Evolutionary conservation across 768 basidiomycete species (phyloP), one percentile per base, ranked within the genome.

Genomic region (Calvatia gigantea): DNA sequence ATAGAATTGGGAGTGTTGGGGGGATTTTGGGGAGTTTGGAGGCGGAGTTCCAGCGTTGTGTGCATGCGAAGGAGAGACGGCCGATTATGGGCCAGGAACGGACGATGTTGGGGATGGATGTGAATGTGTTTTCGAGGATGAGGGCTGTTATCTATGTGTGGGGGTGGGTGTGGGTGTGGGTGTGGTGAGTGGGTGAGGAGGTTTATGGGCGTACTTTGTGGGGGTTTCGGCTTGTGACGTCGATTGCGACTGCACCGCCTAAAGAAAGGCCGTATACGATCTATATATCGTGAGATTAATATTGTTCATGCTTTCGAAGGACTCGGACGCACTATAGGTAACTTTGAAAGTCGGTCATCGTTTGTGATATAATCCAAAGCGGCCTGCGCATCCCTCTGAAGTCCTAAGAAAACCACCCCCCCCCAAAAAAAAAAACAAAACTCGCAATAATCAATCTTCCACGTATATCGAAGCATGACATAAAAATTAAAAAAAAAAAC

Each of bases 61-160:
- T 81, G 61, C 86, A 85, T 9, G 93, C 75, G 64, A 85, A 87
- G 9, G 88, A 74, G 67, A 92, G 75, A 1, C 79, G 80, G 0
- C 80, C 74, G 28, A 93, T 77, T 42, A 81, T 62, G 1, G 91
- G 91, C 61, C 91, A 74, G 11, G 79, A 77, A 55, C 77, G 73
- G 0, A 91, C 87, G 39, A 95, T 79, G 37, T 81, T 77, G 1
- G 86, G 86, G 43, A 96, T 80, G 27, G 87, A 91, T 35, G 86
- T 79, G 70, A 94, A 96, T 0, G 94, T 94, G 65, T 95, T 95
- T 71, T 95, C 93, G 56, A 95, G 71, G 35, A 96, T 81, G 21
- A 95, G 73, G 0, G 84, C 91, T 4, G 76, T 56, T 46, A 94
- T 78, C 84, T 89, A 60, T 7, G 51, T 19, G 17, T 39, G 42